A percentile compares a stretch with the other conserved stretches of the same genome.
These are phyloP conservation scores for Tylopilus intermedius DNA, from an alignment of 768 basidiomycete species.

Conservation along the genomic window DNA sequence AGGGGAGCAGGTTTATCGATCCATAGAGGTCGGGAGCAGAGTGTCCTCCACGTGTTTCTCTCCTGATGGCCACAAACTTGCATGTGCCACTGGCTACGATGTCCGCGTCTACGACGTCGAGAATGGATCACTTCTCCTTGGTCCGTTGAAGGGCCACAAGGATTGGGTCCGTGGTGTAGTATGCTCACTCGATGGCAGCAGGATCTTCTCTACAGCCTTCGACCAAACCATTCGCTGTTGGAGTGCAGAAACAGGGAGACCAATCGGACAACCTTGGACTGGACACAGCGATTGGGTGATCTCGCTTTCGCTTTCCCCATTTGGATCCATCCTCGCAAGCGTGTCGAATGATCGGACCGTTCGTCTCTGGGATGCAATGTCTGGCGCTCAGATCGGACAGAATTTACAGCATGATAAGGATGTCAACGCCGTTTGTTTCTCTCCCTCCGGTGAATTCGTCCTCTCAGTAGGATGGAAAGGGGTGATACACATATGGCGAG, in stretches of 20 bases:
- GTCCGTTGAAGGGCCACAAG: not conserved
- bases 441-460: constrained; percentile 6
- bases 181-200: constrained; percentile 14
- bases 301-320: not conserved
- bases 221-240: constrained; percentile 6
- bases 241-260: not conserved
- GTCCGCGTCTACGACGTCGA: constrained; percentile 3
- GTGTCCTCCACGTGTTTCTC: not conserved
- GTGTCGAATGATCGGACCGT: constrained; percentile 2
- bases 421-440: not conserved
- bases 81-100: not conserved
- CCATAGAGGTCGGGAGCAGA: not conserved
- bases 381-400: not conserved
- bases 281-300: constrained; percentile 4
- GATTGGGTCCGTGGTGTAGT: not conserved
- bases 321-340: constrained; percentile 8
- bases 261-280: constrained; percentile 7
- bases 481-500: not conserved
- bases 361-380: constrained; percentile 9
- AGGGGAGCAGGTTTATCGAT: not conserved
- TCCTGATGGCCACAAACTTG: constrained; percentile 1
- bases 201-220: not conserved
- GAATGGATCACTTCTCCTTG: not conserved
- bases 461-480: not conserved
- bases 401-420: not conserved